Percentiles rank a stretch among this genome's conserved stretches.
These are phyloP conservation scores for Sesbania bispinosa DNA, from an alignment of 306 rosid species.

Conservation along the genomic window DNA sequence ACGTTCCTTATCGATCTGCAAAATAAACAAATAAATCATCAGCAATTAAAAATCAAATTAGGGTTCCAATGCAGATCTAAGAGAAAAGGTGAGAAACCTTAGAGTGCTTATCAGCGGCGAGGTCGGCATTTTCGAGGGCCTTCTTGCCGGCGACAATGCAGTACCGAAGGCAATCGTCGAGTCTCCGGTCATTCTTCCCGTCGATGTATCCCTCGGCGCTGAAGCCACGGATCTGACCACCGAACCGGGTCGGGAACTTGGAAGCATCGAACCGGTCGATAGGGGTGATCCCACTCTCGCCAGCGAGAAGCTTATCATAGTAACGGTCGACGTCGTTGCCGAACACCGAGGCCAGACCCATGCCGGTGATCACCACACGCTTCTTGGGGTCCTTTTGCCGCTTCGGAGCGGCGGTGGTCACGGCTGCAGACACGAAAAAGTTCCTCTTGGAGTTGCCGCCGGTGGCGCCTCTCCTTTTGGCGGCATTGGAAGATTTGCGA, in stretches of 20 bases:
- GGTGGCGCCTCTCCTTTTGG: neutral
- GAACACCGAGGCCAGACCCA: constrained; percentile 85
- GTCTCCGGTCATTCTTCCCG: constrained; percentile 89
- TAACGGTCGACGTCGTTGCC: constrained; percentile 74
- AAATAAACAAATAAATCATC: neutral
- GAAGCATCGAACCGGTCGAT: constrained; percentile 91
- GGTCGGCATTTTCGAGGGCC: constrained; percentile 81
- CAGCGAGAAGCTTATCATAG: constrained; percentile 82
- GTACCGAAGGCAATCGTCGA: constrained; percentile 85
- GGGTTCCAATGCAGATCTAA: neutral
- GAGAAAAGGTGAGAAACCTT: constrained; percentile 39
- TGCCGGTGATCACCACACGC: constrained; percentile 90
- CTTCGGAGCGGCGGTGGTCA: constrained; percentile 58
- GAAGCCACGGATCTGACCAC: constrained; percentile 90
- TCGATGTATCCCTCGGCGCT: constrained; percentile 82
- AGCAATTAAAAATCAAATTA: neutral
- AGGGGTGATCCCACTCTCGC: constrained; percentile 75
- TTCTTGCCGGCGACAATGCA: constrained; percentile 95
- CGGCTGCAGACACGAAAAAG: constrained; percentile 42
- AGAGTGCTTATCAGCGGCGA: constrained; percentile 52
- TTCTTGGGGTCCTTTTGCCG: constrained; percentile 91
- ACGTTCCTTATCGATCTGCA: constrained; percentile 76
- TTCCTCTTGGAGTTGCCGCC: neutral
- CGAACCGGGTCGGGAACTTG: constrained; percentile 90
- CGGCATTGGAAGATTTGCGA: constrained; percentile 32